Percentiles rank a stretch among this genome's conserved stretches.
Conservation (phyloP, 768 basidiomycete species). For the Agaricus bisporus region DNA sequence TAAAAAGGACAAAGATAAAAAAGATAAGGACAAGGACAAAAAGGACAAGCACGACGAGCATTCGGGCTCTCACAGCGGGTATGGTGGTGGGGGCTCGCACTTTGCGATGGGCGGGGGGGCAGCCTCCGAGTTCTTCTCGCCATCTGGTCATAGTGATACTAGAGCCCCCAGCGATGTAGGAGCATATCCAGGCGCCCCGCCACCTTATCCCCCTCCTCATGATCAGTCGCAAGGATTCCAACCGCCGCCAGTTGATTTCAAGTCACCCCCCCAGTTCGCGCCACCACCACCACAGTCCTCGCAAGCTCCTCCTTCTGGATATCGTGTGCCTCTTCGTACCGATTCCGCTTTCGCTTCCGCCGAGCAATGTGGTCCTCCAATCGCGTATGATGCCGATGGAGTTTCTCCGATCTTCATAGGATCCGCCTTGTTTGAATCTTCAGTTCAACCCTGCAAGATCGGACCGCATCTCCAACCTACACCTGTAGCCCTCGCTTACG, state of each 20-base stretch:
- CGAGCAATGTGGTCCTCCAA: slow-evolving; percentile 40
- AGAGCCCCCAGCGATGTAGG: background rate
- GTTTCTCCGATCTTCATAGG: slow-evolving; percentile 61
- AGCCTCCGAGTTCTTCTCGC: background rate
- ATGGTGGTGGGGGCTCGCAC: background rate
- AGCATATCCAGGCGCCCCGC: slow-evolving; percentile 1
- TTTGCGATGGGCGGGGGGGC: slow-evolving; percentile 1
- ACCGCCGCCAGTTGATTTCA: background rate
- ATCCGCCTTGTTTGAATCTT: slow-evolving; percentile 59
- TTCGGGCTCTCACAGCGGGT: background rate
- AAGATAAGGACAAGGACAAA: slow-evolving; percentile 17
- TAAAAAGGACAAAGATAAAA: slow-evolving; percentile 17
- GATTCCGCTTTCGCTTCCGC: slow-evolving; percentile 37
- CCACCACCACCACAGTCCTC: background rate
- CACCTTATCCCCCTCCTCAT: slow-evolving; percentile 14
- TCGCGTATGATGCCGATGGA: slow-evolving; percentile 53
- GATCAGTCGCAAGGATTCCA: slow-evolving; percentile 8
- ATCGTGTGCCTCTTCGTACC: slow-evolving; percentile 50
- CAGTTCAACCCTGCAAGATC: slow-evolving; percentile 84
- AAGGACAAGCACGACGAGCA: slow-evolving; percentile 10
- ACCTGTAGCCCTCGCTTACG: slow-evolving; percentile 54
- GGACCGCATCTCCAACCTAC: slow-evolving; percentile 44
- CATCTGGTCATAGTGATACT: background rate
- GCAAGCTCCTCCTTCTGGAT: slow-evolving; percentile 52
- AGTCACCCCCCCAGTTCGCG: slow-evolving; percentile 1